Base-by-base conservation (phyloP, 1,139 yeast species). In the Groenewaldozyma auringiensis region DNA sequence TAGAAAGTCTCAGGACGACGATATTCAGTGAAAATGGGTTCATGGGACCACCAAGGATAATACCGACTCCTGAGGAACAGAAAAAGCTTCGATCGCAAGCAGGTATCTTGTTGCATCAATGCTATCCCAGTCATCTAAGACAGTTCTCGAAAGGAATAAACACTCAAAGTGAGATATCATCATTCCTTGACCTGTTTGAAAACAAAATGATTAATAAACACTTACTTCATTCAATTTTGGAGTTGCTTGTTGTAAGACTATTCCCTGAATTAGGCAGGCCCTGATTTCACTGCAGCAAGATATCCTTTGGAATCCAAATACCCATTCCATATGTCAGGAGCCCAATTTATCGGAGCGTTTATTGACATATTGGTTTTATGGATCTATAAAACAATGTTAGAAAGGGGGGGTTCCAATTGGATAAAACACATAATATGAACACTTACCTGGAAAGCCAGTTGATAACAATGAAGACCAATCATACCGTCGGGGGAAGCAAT, bases 141-240 rank as follows among this genome's bases (percentile, higher is more conserved):
- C 2, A 33, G 13, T 33, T 57, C 1, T 48, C 55, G 3, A 45
- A 61, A 17, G 55, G 65, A 4, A 45, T 60, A n/a, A 54, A 58
- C 13, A 53, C 61, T 0, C 45, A 44, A 11, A 50, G 55, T 1
- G 64, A 61, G n/a, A 55, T 64, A 9, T 64, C 64, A 32, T 60
- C 52, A 38, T 25, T 72, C 17, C 53, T 74, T 37, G 62, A 64
- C 16, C 49, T 62, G 16, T 67, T 74, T 43, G 63, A 61, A 33
- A 58, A 66, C 50, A 63, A 63, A 45, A 49, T 56, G 17, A 59
- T 74, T 17, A 74, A 74, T 59, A 69, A 70, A 54, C 66, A 69
- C 43, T 54, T 74, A 43, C 51, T 71, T 2, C 66, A 66, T 54
- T 60, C 56, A 29, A 17, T 73, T 2, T 18, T 72, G 25, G 78